Evolutionary conservation across 306 rosid species (phyloP).

Genomic region (Hippophae tibetana): DNA sequence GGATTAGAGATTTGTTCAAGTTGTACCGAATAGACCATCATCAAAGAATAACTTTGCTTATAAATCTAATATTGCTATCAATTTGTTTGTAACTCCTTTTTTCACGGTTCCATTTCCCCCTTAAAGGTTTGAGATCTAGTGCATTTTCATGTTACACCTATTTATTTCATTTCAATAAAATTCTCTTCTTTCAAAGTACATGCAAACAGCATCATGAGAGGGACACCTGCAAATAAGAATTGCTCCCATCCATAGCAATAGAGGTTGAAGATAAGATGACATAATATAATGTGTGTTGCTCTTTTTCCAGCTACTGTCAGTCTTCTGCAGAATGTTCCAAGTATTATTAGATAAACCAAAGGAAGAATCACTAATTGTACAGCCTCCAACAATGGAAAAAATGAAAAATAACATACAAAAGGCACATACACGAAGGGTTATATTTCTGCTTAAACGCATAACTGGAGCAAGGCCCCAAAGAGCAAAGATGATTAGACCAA

Average conservation of each 20-base stretch:
- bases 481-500: slow-evolving; percentile 56
- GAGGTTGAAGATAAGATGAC: slow-evolving; percentile 67
- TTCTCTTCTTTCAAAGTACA: background rate
- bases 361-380: background rate
- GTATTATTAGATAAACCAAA: background rate
- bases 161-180: background rate
- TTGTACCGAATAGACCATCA: too few relatives aligned
- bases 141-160: background rate
- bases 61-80: too few relatives aligned
- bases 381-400: slow-evolving; percentile 11
- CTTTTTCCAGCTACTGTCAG: slow-evolving; percentile 79
- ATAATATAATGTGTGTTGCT: slow-evolving; percentile 50
- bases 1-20: too few relatives aligned
- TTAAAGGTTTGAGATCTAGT: background rate
- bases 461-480: slow-evolving; percentile 80
- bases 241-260: slow-evolving; percentile 79
- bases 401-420: slow-evolving; percentile 10
- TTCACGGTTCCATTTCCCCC: background rate
- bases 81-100: background rate
- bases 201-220: slow-evolving; percentile 3
- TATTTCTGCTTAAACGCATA: slow-evolving; percentile 46
- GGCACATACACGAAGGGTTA: slow-evolving; percentile 43
- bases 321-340: slow-evolving; percentile 43
- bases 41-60: too few relatives aligned
- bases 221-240: slow-evolving; percentile 81